Base-by-base conservation (phyloP, 257 asterid species). In the Przewalskia tangutica region DNA sequence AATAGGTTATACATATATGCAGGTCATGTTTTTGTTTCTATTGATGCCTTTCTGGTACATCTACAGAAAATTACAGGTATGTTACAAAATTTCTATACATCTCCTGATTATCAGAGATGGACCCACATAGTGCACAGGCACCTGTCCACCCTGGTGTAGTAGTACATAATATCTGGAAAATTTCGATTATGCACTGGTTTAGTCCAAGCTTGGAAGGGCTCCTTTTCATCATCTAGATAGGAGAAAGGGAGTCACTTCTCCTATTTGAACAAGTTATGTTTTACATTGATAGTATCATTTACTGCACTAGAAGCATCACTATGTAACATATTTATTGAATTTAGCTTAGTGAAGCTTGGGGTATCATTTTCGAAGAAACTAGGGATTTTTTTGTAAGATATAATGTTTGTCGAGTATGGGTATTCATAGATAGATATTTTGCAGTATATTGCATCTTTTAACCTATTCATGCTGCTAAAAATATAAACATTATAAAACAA, bases 1-100 rank as follows among this genome's bases (percentile, higher is more conserved):
- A 85, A 75, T 55, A n/a, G 42, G 54, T 46, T 34, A 17, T 85
- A 50, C 62, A 12, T 56, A 20, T 77, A 54, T 88, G 86, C 92
- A 94, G 98, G 93, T 94, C 84, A 73, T 86, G 82, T 91, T 94
- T 88, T 83, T 94, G 91, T 87, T 93, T 80, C 88, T 94, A 4
- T 83, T 94, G 53, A 85, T 93, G 90, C 98, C 98, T 23, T 94
- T 95, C 86, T 91, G 97, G 95, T 93, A 87, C 71, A 84, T 93
- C 64, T 94, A 94, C 91, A 90, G 94, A 84, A 92, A 88, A 83
- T 84, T 94, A 87, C 98, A 94, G 97, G 98, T 93, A 17, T 38
- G 59, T 78, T 75, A 13, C 86, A 48, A 55, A 56, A 81, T 65
- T 84, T 79, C 44, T 77, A 40, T 86, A 32, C 79, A 81, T 27